Evolutionary conservation across 768 basidiomycete genomes (phyloP).

Genomic region (Panellus pusillus): DNA sequence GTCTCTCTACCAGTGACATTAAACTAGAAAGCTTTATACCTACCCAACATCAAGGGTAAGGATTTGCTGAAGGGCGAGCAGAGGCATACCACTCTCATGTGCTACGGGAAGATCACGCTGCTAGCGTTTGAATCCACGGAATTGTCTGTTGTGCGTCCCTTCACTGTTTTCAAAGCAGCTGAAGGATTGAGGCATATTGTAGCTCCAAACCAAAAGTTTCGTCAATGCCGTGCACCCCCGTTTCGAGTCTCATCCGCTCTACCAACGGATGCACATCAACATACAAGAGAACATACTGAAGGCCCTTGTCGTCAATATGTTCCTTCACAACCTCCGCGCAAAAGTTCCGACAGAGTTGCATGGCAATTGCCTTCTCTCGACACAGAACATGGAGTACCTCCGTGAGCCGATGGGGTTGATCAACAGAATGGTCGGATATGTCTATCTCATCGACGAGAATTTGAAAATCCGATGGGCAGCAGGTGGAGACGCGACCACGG

Average conservation of each 20-base stretch:
- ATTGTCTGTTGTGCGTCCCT: constrained; percentile 74
- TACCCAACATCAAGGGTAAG: constrained; percentile 83
- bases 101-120: constrained; percentile 73
- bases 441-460: constrained; percentile 86
- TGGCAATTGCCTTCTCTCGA: constrained; percentile 74
- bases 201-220: constrained; percentile 84
- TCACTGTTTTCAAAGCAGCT: neutral
- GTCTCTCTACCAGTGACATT: neutral
- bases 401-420: constrained; percentile 84
- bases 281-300: constrained; percentile 93
- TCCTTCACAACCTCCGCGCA: constrained; percentile 70
- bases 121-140: constrained; percentile 82
- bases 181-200: constrained; percentile 1
- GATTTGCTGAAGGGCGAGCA: constrained; percentile 54
- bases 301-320: constrained; percentile 84
- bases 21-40: constrained; percentile 82
- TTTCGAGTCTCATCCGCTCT: constrained; percentile 56
- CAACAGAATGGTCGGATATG: constrained; percentile 90
- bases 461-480: constrained; percentile 90
- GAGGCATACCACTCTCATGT: constrained; percentile 77
- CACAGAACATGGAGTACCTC: constrained; percentile 82
- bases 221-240: constrained; percentile 52
- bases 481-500: constrained; percentile 76
- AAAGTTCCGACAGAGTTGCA: constrained; percentile 65
- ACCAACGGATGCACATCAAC: constrained; percentile 84